phyloP scores from a whole-genome alignment of 352 stramenopile genomes.

The Globisporangium paroecandrum region DNA sequence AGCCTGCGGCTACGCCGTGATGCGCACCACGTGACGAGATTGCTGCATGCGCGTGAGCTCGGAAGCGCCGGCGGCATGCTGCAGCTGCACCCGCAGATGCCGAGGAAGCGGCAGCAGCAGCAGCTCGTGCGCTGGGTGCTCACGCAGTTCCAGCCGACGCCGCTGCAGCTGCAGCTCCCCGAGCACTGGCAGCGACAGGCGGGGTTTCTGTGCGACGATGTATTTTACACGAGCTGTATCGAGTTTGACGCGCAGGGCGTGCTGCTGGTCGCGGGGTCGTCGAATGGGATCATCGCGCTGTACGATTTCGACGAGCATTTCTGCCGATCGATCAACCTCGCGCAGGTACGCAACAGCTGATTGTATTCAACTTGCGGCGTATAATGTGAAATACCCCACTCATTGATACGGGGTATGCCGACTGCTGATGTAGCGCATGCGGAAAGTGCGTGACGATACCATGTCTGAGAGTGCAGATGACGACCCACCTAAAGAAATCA shows the following conservation, averaged over 20 bases:
- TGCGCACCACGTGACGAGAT: constrained; percentile 26
- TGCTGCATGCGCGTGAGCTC: constrained; percentile 46
- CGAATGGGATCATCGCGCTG: constrained; percentile 64
- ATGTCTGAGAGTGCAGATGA: not conserved
- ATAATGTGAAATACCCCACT: not conserved
- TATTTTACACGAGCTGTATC: constrained; percentile 62
- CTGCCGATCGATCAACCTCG: constrained; percentile 51
- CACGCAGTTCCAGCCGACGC: constrained; percentile 39
- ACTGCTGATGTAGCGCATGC: constrained; percentile 1
- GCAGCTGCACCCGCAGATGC: constrained; percentile 20
- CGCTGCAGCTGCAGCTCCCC: constrained; percentile 39
- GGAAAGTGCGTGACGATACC: not conserved
- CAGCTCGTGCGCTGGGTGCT: constrained; percentile 56
- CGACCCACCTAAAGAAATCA: constrained; percentile 12
- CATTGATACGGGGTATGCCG: not conserved
- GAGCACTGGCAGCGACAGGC: constrained; percentile 43
- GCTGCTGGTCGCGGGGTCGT: constrained; percentile 56
- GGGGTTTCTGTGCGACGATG: constrained; percentile 18
- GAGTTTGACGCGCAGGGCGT: constrained; percentile 70
- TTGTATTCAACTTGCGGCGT: not conserved
- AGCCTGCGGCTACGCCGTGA: constrained; percentile 13
- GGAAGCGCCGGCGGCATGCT: constrained; percentile 19
- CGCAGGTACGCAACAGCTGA: constrained; percentile 24
- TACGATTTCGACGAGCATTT: constrained; percentile 83
- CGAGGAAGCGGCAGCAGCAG: constrained; percentile 34